Evolutionary conservation across 1,284 basidiomycete genomes (phyloP), one percentile per base, ranked within the genome.

Genomic region (Baeospora myosura): DNA sequence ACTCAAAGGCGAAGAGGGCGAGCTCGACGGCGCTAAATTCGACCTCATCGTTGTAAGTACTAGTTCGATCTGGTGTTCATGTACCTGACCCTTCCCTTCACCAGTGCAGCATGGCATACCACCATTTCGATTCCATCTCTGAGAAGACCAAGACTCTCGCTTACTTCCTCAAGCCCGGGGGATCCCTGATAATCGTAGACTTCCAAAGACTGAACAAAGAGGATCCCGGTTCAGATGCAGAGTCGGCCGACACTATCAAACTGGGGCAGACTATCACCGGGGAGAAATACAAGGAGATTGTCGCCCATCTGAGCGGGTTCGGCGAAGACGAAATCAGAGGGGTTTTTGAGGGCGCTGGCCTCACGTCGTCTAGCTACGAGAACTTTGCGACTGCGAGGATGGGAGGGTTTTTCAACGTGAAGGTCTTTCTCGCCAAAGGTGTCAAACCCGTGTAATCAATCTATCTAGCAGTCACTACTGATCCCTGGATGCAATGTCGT

Each of bases 101-200:
- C 20, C 25, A 87, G 83, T 88, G 83, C 53, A 65, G 72, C 4
- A 66, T 71, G 43, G 66, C 83, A 1, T 88, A 81, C 51, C 83
- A 88, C 52, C 85, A 88, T 53, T 69, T 87, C 49, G 47, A 61
- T 1, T 68, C 69, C 23, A 68, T 80, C 45, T 57, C 61, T 3
- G 63, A 62, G 3, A 69, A 68, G 18, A 84, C 81, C 3, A 60
- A 59, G n/a, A 60, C 58, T 0, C 71, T 88, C 11, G 62, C 63
- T 2, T 63, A 58, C 18, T 76, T 76, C 53, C 62, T 87, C 42
- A 79, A 78, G 46, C 77, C 80, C 0, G 70, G 74, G 2, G 84
- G 81, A 2, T 60, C 59, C 4, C 65, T 88, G 0, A 58, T 86
- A 31, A 72, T 88, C 3, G 61, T 68, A 4, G 82, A 85, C 51